Base-by-base conservation (phyloP, 805 yeast species). In the Candida pseudofarinosa region DNA sequence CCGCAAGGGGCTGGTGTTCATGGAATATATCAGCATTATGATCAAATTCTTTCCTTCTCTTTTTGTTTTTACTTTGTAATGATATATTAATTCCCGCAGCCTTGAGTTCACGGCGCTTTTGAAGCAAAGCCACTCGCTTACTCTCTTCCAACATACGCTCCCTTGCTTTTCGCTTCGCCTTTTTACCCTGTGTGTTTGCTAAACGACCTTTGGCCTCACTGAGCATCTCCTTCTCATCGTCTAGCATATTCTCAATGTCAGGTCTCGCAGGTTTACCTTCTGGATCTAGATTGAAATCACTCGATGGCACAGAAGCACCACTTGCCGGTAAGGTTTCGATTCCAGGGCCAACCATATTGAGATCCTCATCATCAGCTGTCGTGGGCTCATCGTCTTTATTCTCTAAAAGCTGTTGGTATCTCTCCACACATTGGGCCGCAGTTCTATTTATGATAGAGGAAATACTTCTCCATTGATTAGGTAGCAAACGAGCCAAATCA, bases 401-500 rank as follows among this genome's bases (percentile, higher is more conserved):
- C 39, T 79, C 83, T 14, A 89, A 58, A 16, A 89, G 67, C 49
- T 70, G 73, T 56, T 87, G 95, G 58, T 88, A 91, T 43, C 97
- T 67, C 50, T 88, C 95, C 7, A 88, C 79, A 62, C 96, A 88
- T 45, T 85, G 85, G 12, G 87, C 81, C 0, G 96, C 91, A 0
- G 97, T 87, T 45, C 97, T 69, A 0, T 90, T 89, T 60, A 90
- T 68, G 7, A 82, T 60, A 4, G 86, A 79, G 1, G 95, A 85
- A n/a, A 93, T 86, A 1, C 93, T 80, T 37, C 95, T 76, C 99
- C 99, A 91, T 63, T 90, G 97, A 48, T 90, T 88, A 1, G 98
- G 97, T 51, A 90, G 65, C 28, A 81, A 61, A 51, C 79, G 76
- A 0, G 86, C 89, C 45, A 88, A 54, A 28, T 76, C 73, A 43